Percentiles rank a stretch among this genome's conserved stretches.
These are phyloP conservation scores for Nicotiana benthamiana DNA, from an alignment of 257 asterid species.

Conservation along the genomic window DNA sequence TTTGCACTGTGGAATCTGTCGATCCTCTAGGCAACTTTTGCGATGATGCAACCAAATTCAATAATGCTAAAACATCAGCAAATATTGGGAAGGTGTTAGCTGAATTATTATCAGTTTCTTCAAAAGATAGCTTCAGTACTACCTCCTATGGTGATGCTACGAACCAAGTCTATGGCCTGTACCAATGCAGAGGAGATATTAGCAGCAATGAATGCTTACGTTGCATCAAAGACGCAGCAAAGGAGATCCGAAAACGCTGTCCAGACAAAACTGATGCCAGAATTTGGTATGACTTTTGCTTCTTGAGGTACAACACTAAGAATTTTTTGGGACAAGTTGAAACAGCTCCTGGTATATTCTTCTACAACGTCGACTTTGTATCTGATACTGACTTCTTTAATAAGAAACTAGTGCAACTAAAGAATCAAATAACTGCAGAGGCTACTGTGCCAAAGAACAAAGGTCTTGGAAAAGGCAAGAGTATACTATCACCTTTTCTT, in stretches of 20 bases:
- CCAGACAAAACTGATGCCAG: constrained; percentile 46
- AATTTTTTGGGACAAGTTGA: constrained; percentile 47
- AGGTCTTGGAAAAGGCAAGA: constrained; percentile 62
- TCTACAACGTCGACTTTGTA: constrained; percentile 39
- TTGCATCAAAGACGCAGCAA: constrained; percentile 54
- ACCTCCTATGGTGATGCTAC: constrained; percentile 31
- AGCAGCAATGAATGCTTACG: constrained; percentile 38
- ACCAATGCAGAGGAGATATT: constrained; percentile 78
- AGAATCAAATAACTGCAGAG: constrained; percentile 26
- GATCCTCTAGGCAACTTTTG: constrained; percentile 39
- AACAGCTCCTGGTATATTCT: constrained; percentile 27
- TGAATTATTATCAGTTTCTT: constrained; percentile 29
- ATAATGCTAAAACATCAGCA: constrained; percentile 19
- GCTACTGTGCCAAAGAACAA: constrained; percentile 37
- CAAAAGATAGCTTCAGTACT: constrained; percentile 32
- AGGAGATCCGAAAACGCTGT: constrained; percentile 26
- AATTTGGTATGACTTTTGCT: constrained; percentile 67
- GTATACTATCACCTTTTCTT: constrained; percentile 19
- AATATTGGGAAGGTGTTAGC: constrained; percentile 33
- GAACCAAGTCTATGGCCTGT: constrained; percentile 46
- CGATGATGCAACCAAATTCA: constrained; percentile 17
- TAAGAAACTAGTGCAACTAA: constrained; percentile 22
- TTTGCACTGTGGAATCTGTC: constrained; percentile 34
- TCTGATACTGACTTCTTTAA: constrained; percentile 43
- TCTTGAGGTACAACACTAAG: constrained; percentile 30